Base-by-base conservation (phyloP, 805 yeast species). In the Phaffomyces antillensis region DNA sequence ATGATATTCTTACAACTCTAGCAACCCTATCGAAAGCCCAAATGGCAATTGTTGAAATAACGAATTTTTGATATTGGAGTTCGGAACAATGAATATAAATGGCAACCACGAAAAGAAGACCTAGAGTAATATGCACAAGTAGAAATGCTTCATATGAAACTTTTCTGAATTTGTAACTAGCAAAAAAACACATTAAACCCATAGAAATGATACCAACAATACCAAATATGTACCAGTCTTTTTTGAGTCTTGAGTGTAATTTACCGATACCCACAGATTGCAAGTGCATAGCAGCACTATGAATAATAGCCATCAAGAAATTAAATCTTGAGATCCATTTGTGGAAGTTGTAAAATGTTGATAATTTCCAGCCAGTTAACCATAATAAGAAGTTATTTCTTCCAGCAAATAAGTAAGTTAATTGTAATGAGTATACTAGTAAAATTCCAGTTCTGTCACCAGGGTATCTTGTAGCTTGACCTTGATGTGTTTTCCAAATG, bases 301-400 rank as follows among this genome's bases (percentile, higher is more conserved):
- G 62, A n/a, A 45, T 46, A 16, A 58, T 39, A 9, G 43, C 17
- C 28, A 56, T 13, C 5, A 55, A 13, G 48, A 71, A 48, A 66
- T 63, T 38, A 65, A 72, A 53, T 50, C 83, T 64, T 5, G 81
- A 77, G 31, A 71, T 57, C 81, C 82, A 81, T 59, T 76, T 81
- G 63, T 88, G 96, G 56, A 77, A 75, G 28, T 71, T 64, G 51
- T 80, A 69, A 62, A 85, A 83, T 3, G 84, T 73, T 15, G 82
- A 69, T 52, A 76, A 81, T 7, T 78, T 68, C 76, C 87, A 75
- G 9, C 88, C 86, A 0, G 91, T 78, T 15, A 81, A 45, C 63
- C 66, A 68, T 47, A 75, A 72, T 49, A 85, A 62, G 40, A 86
- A 71, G 62, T 83, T 86, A 63, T 84, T 86, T 55, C 95, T 68